Evolutionary conservation across 2,329 filamentous ascomycete genomes (phyloP), one percentile per base, ranked within the genome.

Genomic region (Albophoma yamanashiensis): DNA sequence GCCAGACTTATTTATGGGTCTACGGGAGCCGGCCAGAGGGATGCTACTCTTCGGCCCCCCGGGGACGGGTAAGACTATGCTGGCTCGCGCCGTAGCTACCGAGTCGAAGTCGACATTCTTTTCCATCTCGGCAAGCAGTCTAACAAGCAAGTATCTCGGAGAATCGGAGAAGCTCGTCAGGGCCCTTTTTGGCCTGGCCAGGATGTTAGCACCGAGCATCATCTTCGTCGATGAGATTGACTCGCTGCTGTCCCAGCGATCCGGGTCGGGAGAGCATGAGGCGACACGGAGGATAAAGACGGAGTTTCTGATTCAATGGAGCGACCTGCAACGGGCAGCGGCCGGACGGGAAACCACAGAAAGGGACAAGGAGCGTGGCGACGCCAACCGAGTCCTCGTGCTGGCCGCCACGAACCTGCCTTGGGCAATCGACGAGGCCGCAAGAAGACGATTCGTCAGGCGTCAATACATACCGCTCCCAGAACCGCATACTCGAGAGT

Each of bases 191-290:
- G 84, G 85, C 0, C 78, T 97, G n/a, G 92, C 94, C 6, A 95
- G 95, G 71, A 81, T 86, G 42, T 81, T 97, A 53, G 92, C 94
- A 0, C 94, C 94, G 0, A 94, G 89, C 62, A 97, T 99, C 71
- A 97, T 99, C 61, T 99, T 99, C 67, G 92, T 99, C 5, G 94
- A 99, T 68, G 94, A 99, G 71, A 99, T 99, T 63, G 94, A 99
- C 72, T 96, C 92, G 0, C 78, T 99, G 0, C 81, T 99, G 0
- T 96, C 92, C 0, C 86, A 92, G 20, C 82, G 94, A 58, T 89
- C 89, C 8, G 90, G 91, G 0, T 87, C 87, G 3, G 88, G 90
- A 1, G 94, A 97, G 69, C 90, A 97, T 67, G 94, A 99, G 74
- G 91, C 94, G 0, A 96, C 92, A 0, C 82, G 93, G 60, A 84